phyloP scores from a whole-genome alignment of 2,329 filamentous ascomycete genomes.

The Colletotrichum salicis region DNA sequence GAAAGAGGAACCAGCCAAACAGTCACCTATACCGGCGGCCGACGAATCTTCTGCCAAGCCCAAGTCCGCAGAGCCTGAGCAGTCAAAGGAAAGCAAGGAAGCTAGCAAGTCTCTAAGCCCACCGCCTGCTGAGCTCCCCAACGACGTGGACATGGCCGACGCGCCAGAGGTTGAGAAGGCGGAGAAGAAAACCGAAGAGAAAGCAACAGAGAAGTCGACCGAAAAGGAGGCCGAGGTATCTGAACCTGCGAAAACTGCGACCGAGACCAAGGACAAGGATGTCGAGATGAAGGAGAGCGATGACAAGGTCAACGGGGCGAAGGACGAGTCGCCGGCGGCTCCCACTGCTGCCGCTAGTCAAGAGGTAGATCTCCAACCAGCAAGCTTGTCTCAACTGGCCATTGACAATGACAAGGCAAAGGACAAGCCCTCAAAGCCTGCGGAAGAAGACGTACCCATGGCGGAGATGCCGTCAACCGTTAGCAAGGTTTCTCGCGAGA shows the following conservation, averaged over 20 bases:
- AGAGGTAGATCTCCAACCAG: conserved; percentile 49
- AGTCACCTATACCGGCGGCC: conserved; percentile 8
- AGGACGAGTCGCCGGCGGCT: conserved; percentile 16
- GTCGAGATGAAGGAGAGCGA: conserved; percentile 32
- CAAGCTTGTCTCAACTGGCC: conserved; percentile 51
- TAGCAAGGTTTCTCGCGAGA: conserved; percentile 76
- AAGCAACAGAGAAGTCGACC: neutral
- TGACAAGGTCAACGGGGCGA: conserved; percentile 20
- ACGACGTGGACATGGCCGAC: conserved; percentile 43
- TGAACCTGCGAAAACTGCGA: conserved; percentile 25
- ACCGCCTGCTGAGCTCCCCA: conserved; percentile 7
- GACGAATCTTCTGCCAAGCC: conserved; percentile 4
- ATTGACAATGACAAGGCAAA: conserved; percentile 48
- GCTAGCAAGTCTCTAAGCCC: conserved; percentile 8
- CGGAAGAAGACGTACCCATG: conserved; percentile 59
- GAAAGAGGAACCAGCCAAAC: conserved; percentile 9
- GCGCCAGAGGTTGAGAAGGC: conserved; percentile 15
- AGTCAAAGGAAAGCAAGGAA: conserved; percentile 7
- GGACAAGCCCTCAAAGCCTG: conserved; percentile 35
- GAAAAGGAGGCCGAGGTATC: conserved; percentile 27
- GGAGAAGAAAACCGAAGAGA: conserved; percentile 3
- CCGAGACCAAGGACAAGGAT: conserved; percentile 24
- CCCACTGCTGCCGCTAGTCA: conserved; percentile 32
- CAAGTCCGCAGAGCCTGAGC: conserved; percentile 15
- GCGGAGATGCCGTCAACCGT: conserved; percentile 59